Base-by-base conservation (phyloP, 257 asterid genomes). In the Leptodermis oblonga region DNA sequence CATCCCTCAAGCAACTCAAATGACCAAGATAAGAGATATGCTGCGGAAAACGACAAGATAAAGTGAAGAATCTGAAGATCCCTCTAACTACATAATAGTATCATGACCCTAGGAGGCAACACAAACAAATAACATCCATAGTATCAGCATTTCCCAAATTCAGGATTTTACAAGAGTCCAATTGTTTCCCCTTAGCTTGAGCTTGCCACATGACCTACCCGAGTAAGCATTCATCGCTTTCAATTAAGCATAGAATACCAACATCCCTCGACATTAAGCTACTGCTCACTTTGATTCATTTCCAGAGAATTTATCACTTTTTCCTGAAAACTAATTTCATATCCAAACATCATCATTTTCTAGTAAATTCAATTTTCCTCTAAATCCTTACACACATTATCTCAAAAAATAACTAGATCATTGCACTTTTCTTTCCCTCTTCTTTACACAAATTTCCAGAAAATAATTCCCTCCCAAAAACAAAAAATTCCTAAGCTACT, bases 1-100 rank as follows among this genome's bases (percentile, higher is more conserved):
- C 62, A 76, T 82, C 88, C 78, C 73, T 80, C 78, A 76, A 78
- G 76, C 6, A 72, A 72, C 75, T 81, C 73, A 80, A 82, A 67
- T 75, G 82, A 75, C 85, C 86, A 22, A 82, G 84, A 76, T 69
- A 68, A 77, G 78, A 78, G 62, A 78, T 48, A 54, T 68, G 73
- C 90, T 89, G 61, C 23, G 41, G 22, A 31, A 76, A 82, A 48
- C 59, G 79, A 41, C 70, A 69, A 70, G 25, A 23, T 25, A 46
- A 26, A 34, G 64, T 59, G 36, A 78, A 30, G 61, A n/a, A n/a
- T n/a, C n/a, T 55, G 30, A 37, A 76, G 60, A 71, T 48, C 73
- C 74, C 42, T 59, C 15, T 73, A 39, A 37, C 26, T 34, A 22
- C 12, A 13, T 12, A 51, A 41, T 18, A 41, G 23, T 48, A 72